phyloP scores from a whole-genome alignment of 2,329 filamentous ascomycete species.

The Colletotrichum orchidophilum region DNA sequence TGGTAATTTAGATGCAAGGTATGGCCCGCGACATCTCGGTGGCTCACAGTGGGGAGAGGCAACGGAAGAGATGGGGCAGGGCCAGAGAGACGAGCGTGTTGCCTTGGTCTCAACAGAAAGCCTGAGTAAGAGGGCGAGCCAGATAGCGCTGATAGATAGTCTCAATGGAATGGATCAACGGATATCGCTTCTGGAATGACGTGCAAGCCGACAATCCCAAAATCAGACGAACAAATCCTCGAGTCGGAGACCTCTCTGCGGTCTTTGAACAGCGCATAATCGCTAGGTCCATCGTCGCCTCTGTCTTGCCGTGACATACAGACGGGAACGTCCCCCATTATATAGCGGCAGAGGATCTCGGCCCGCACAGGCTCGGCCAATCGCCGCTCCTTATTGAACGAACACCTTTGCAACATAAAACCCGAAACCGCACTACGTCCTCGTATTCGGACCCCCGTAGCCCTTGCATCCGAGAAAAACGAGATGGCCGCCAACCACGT shows the following conservation, averaged over 20 bases:
- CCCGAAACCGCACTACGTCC: background rate
- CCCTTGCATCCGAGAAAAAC: constrained; percentile 31
- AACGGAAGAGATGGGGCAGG: background rate
- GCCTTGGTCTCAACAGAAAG: constrained; percentile 8
- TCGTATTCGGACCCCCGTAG: constrained; percentile 26
- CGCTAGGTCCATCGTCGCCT: no score
- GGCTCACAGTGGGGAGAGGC: constrained; percentile 11
- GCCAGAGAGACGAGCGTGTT: constrained; percentile 4
- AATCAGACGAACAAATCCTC: background rate
- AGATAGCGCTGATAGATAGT: constrained; percentile 31
- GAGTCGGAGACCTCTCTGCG: background rate
- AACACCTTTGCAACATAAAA: background rate
- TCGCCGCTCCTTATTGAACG: background rate
- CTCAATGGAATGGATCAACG: constrained; percentile 31
- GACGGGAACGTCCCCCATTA: background rate
- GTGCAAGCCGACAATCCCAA: background rate
- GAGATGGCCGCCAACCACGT: constrained; percentile 29
- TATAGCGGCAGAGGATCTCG: background rate
- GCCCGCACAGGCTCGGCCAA: background rate
- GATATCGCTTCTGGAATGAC: background rate
- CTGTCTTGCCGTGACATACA: no score
- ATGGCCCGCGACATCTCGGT: constrained; percentile 13
- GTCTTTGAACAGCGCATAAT: no score
- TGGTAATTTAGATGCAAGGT: constrained; percentile 32
- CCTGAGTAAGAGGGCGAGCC: constrained; percentile 14